Evolutionary conservation across 768 basidiomycete genomes (phyloP), one percentile per base, ranked within the genome.

Genomic region (Tylopilus plumbeoviolaceoides): DNA sequence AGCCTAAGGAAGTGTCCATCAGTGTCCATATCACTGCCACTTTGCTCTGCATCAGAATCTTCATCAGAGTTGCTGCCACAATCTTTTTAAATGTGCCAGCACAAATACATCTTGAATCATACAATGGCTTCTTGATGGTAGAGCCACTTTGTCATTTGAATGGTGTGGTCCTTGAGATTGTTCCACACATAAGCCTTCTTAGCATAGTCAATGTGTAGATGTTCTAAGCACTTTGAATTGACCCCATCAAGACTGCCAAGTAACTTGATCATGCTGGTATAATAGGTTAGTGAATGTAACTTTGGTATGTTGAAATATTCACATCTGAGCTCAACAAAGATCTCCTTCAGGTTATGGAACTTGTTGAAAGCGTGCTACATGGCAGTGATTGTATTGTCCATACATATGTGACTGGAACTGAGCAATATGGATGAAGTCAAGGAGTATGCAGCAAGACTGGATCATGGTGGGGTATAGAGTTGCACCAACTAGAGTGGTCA

Each of bases 121-220:
- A 31, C 11, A 9, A 50, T 3, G 0, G 36, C 35, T 3, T 54
- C 47, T 17, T 53, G 33, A 0, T 7, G 1, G 5, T 50, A 28
- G 1, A 50, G 43, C 53, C 53, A 54, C 39, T 9, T 31, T 0
- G 36, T 50, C 48, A 54, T 54, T 5, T 54, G 53, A 1, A 50
- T 9, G 0, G 14, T 21, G 2, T 54, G 50, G 30, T 54, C 48
- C 7, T 21, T 54, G 3, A 1, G 21, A 21, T 9, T 50, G 21
- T 4, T 40, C 1, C 21, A 3, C 1, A 10, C 8, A 3, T 53
- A 53, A 0, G 52, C 52, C 5, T 49, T 53, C 15, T 54, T 50
- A 1, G 43, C 2, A 1, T 18, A 54, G 35, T 54, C 7, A 1
- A 54, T 54, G 14, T 54, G 48, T 0, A 54, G 48, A 1, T 0